Conservation (phyloP, 108 stramenopile species). For the Pseudonitzschia multiseries region DNA sequence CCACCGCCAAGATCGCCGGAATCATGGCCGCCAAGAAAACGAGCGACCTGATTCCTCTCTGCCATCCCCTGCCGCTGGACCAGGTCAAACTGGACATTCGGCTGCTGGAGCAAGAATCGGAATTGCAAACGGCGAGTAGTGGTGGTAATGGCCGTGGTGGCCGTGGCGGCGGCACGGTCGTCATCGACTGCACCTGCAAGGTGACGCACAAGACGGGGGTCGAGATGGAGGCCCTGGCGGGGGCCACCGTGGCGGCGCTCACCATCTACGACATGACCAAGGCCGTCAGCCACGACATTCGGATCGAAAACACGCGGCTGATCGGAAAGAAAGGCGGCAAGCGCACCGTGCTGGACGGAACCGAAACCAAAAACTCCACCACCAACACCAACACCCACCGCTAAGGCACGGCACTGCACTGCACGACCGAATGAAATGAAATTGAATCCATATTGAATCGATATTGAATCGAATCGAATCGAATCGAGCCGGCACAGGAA, state of each 20-base stretch:
- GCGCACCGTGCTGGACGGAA: constrained; percentile 25
- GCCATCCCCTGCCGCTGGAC: constrained; percentile 82
- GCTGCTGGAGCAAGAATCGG: constrained; percentile 22
- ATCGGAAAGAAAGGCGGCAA: constrained; percentile 88
- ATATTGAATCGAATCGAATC: no score
- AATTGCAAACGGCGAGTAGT: no score
- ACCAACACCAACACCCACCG: not conserved
- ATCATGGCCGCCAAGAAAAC: constrained; percentile 89
- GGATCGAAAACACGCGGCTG: constrained; percentile 66
- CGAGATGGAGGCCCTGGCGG: constrained; percentile 97
- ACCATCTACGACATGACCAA: constrained; percentile 98
- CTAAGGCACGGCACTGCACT: no score
- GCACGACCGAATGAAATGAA: no score
- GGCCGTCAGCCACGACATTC: constrained; percentile 90
- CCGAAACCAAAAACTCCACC: not conserved
- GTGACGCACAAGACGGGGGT: constrained; percentile 96
- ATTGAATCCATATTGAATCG: no score
- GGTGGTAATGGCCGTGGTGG: not conserved
- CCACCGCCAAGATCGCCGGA: constrained; percentile 80
- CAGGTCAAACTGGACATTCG: constrained; percentile 67
- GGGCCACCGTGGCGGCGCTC: constrained; percentile 88
- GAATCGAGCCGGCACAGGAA: no score
- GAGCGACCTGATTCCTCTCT: constrained; percentile 80
- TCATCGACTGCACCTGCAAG: constrained; percentile 77
- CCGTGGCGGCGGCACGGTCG: constrained; percentile 19